Base-by-base conservation (phyloP, 192 early-diverging fungal genomes). In the Umbelopsis ramanniana region DNA sequence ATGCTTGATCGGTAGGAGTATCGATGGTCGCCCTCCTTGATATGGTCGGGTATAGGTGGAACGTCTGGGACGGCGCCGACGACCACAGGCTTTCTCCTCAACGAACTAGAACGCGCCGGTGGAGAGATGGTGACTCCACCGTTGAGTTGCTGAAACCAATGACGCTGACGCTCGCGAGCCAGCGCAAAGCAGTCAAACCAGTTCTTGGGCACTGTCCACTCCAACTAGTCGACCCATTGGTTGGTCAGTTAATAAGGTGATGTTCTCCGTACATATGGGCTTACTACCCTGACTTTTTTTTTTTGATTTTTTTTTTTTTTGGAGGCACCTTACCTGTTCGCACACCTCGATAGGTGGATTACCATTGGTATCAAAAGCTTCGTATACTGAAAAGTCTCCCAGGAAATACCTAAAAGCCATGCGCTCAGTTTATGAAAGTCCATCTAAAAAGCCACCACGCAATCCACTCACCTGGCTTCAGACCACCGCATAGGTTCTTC, bases 331-430 rank as follows among this genome's bases (percentile, higher is more conserved):
- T 46, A 38, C 54, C 50, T 72, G 52, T 46, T 54, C 35, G 37
- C 71, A 72, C 15, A 72, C 52, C n/a, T 72, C 55, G 19, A 72
- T 53, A 10, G 54, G 71, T 35, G 71, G 71, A n/a, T 72, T 72
- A 19, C 71, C 71, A 72, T 46, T 35, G 26, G 52, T 46, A 22
- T 72, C 71, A 40, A 72, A 72, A 21, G 71, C 50, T 60, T 53
- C 52, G 17, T 63, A 72, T 6, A 55, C 71, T 15, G 50, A 46
- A 46, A 72, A 72, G 26, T 72, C 71, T 29, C 71, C 71, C 35
- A 55, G 53, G 15, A 72, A 55, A 40, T 72, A 72, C 24, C 71
- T 72, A 6, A 17, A 50, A 5, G 1, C n/a, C 48, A 50, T 3
- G 7, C 48, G 5, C 6, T 50, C 48, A 50, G n/a, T 21, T 12